Conservation (phyloP, 2,329 filamentous ascomycete species). For the Alternaria viburni region DNA sequence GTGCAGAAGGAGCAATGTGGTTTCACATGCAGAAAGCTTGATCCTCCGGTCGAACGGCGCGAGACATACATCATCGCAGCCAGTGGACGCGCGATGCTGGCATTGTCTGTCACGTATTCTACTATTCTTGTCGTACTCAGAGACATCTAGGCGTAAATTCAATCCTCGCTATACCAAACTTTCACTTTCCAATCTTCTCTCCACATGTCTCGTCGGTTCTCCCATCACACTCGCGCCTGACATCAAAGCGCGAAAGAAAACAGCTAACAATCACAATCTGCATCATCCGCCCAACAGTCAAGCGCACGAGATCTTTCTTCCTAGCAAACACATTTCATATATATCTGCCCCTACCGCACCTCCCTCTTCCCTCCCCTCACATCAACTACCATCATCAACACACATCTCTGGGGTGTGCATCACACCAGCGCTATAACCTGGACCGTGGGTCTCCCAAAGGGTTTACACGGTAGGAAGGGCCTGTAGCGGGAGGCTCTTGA, state of each 20-base stretch:
- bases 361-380: neutral
- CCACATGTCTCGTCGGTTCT: neutral
- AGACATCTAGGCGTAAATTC: neutral
- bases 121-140: accelerated
- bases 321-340: neutral
- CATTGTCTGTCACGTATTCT: neutral
- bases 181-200: neutral
- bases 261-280: neutral
- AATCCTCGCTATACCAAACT: neutral
- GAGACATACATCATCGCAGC: neutral
- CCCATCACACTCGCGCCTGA: neutral
- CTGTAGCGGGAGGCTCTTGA: neutral
- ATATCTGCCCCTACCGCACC: neutral
- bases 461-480: neutral
- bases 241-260: neutral
- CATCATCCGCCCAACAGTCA: neutral
- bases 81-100: neutral
- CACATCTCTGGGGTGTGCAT: neutral
- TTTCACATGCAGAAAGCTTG: neutral
- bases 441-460: neutral
- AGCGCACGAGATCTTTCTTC: neutral
- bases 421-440: neutral
- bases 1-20: neutral
- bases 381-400: neutral
- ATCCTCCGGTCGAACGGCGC: neutral